These are phyloP conservation scores for Sarcomyxa edulis DNA, from an alignment of 768 basidiomycete genomes.

Conservation along the genomic window DNA sequence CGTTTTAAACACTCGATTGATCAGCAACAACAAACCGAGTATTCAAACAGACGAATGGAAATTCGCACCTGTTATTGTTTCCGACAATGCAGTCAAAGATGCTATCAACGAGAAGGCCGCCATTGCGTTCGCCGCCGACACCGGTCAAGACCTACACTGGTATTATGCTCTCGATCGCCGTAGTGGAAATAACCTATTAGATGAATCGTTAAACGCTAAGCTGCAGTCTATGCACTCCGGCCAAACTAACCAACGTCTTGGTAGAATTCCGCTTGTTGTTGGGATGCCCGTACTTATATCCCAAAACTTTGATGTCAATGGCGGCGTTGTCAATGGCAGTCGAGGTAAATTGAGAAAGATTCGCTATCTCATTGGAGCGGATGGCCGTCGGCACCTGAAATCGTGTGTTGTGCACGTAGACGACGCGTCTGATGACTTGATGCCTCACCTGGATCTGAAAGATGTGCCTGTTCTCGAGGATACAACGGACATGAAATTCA, in stretches of 20 bases:
- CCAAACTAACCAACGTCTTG: conserved; percentile 21
- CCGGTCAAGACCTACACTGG: conserved; percentile 14
- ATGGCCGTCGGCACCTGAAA: conserved; percentile 7
- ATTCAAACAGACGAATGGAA: conserved; percentile 14
- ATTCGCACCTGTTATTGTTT: conserved; percentile 28
- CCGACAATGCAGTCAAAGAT: conserved; percentile 29
- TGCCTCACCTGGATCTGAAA: conserved; percentile 2
- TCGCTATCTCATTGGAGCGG: conserved; percentile 10
- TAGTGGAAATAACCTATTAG: conserved; percentile 6
- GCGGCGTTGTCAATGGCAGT: conserved; percentile 25
- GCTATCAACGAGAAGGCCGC: conserved; percentile 24
- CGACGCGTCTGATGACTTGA: not conserved
- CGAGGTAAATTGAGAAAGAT: conserved; percentile 13
- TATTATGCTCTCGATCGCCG: conserved; percentile 22
- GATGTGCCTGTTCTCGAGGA: conserved; percentile 14
- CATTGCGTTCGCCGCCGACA: conserved; percentile 17
- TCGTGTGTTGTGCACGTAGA: conserved; percentile 14
- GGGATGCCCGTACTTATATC: conserved; percentile 28
- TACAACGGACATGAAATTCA: conserved; percentile 1
- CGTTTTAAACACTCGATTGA: conserved; percentile 11
- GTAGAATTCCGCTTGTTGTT: conserved; percentile 16
- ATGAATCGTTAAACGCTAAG: conserved; percentile 5
- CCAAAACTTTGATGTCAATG: conserved; percentile 24
- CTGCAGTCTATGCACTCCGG: conserved; percentile 17
- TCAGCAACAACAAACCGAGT: conserved; percentile 6